Base-by-base conservation (phyloP, 768 basidiomycete genomes). In the Termitomyces sp. region DNA sequence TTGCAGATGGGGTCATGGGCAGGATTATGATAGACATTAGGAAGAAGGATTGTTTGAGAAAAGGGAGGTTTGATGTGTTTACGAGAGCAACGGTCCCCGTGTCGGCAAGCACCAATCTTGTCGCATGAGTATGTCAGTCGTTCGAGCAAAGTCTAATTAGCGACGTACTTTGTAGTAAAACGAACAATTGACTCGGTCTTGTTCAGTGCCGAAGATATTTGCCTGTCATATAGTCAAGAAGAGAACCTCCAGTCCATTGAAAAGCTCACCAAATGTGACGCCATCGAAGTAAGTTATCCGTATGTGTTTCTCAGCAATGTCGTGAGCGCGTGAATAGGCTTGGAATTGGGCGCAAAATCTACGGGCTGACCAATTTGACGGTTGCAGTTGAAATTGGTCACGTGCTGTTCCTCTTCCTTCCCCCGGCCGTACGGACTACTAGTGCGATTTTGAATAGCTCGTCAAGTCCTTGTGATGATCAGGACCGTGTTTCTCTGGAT, bases 11-110 rank as follows among this genome's bases (percentile, higher is more conserved):
- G 92, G 68, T 93, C 92, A 64, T 98, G 94, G 9, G 90, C 90
- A 3, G 97, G 97, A 72, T 99, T 99, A 72, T 98, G 94, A 71
- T 98, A 99, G 46, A 98, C 94, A 66, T 99, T 99, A 4, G 94
- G 94, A 31, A 98, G 81, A 14, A 98, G 80, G 46, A 99, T 94
- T 4, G 97, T 98, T 68, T 98, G 95, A 14, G 94, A 97, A 72
- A 96, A 98, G 4, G 95, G 93, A 3, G 96, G 96, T 69, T 90
- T 88, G 73, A 98, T 98, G 73, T 99, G 97, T 72, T 98, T 98
- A 66, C 96, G 83, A 4, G 97, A 98, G 73, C 97, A 99, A 57
- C 97, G 85, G 67, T 99, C 97, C 34, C 97, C 97, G 72, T 99
- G 97, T 54, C 97, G 82, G 74, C 97, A 99, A 47, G 97, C 97